A percentile compares a stretch with the other conserved stretches of the same genome.
phyloP scores from a whole-genome alignment of 306 rosid genomes.

The Luffa acutangula region DNA sequence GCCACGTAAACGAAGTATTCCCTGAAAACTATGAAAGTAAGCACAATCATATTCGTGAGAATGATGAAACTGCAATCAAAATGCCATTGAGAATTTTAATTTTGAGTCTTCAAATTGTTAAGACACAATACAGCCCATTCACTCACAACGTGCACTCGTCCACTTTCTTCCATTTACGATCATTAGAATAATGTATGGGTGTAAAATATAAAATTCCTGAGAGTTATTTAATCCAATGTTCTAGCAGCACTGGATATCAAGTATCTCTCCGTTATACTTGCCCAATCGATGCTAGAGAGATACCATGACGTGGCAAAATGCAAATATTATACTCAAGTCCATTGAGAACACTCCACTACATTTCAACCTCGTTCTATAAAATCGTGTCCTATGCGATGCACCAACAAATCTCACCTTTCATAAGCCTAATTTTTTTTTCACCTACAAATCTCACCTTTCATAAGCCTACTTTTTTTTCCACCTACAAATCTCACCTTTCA shows the following conservation, averaged over 20 bases:
- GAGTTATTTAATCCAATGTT: background rate
- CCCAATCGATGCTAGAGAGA: too few species aligned
- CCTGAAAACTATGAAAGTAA: slow-evolving; percentile 55
- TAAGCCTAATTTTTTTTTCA: background rate
- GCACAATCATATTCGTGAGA: slow-evolving; percentile 28
- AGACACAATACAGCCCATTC: background rate
- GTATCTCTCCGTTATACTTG: background rate
- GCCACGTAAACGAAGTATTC: slow-evolving; percentile 83
- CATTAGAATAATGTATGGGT: background rate
- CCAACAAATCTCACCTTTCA: background rate
- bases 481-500: background rate
- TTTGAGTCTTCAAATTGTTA: background rate
- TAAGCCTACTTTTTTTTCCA: background rate
- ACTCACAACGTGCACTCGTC: background rate
- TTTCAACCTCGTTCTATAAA: too few species aligned
- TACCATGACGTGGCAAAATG: background rate
- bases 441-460: background rate
- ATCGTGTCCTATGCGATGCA: background rate
- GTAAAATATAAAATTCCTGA: background rate
- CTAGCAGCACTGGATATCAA: background rate
- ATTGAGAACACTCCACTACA: too few species aligned
- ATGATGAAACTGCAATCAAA: background rate
- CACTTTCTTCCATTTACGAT: background rate
- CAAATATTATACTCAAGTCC: too few species aligned
- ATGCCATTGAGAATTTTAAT: background rate